These are phyloP conservation scores for Amanita rubescens DNA, from an alignment of 768 basidiomycete genomes.

Conservation along the genomic window DNA sequence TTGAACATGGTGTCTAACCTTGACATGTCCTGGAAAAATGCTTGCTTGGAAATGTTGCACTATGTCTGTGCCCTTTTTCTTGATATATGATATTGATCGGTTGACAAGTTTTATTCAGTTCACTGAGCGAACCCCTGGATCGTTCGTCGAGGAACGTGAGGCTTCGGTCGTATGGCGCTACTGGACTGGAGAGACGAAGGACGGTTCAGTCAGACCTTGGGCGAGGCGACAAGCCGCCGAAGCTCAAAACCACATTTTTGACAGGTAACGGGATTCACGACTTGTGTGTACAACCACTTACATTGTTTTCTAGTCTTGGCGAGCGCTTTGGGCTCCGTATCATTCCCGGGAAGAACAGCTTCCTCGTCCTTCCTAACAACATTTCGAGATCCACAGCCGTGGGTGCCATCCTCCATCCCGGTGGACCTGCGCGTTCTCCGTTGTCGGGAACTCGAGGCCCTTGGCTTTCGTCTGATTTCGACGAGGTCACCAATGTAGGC, in stretches of 20 bases:
- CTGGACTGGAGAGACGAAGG: conserved; percentile 50
- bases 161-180: conserved; percentile 83
- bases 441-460: conserved; percentile 35
- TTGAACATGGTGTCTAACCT: conserved; percentile 74
- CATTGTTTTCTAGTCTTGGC: conserved; percentile 45
- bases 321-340: conserved; percentile 80
- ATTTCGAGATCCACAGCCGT: conserved; percentile 81
- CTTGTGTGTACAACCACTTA: neutral
- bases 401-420: conserved; percentile 68
- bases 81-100: conserved; percentile 1
- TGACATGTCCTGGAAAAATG: conserved; percentile 73
- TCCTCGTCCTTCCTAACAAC: conserved; percentile 79
- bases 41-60: conserved; percentile 76
- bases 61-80: conserved; percentile 48
- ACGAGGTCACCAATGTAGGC: conserved; percentile 13
- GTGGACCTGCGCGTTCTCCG: conserved; percentile 37
- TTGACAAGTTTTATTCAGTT: conserved; percentile 42
- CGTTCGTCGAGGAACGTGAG: conserved; percentile 77
- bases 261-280: conserved; percentile 35
- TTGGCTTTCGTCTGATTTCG: conserved; percentile 19
- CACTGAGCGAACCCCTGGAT: conserved; percentile 81
- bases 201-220: conserved; percentile 64
- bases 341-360: conserved; percentile 71
- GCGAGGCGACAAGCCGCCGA: conserved; percentile 82
- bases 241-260: conserved; percentile 89